A percentile compares a stretch with the other conserved stretches of the same genome.
Conservation (phyloP, 2,329 filamentous ascomycete species). For the Aspergillus sp. region DNA sequence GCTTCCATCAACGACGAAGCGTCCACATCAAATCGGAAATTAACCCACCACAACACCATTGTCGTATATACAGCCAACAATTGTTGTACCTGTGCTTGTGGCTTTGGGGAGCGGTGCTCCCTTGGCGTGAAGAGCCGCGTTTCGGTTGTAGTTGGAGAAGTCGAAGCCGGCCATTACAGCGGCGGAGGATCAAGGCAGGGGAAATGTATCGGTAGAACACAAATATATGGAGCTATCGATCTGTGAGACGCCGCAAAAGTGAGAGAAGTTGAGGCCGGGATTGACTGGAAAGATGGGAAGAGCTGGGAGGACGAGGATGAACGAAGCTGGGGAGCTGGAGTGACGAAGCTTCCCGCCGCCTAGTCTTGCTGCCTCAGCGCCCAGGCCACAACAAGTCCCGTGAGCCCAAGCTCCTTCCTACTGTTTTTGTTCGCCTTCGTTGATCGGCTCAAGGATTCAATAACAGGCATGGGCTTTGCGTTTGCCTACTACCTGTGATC, state of each 20-base stretch:
- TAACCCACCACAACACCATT: conserved; percentile 86
- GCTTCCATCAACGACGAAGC: conserved; percentile 12
- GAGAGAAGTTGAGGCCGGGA: not conserved
- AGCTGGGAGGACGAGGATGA: not conserved
- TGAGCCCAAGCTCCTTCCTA: conserved; percentile 11
- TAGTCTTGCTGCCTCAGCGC: conserved; percentile 25
- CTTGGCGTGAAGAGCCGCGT: conserved; percentile 89
- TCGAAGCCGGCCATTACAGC: conserved; percentile 90
- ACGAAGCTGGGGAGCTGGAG: conserved; percentile 34
- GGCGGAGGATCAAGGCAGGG: conserved; percentile 23
- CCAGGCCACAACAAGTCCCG: conserved; percentile 17
- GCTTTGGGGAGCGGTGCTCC: conserved; percentile 95
- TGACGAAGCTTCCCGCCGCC: conserved; percentile 46
- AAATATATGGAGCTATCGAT: not conserved
- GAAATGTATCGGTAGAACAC: conserved; percentile 10
- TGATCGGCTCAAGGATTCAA: not conserved
- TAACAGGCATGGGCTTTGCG: not conserved
- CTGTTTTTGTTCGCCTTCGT: conserved; percentile 22
- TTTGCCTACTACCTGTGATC: not conserved
- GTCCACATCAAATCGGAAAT: not conserved
- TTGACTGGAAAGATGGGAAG: not conserved
- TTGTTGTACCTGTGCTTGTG: conserved; percentile 97
- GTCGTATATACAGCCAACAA: conserved; percentile 95
- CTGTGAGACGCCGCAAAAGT: not conserved
- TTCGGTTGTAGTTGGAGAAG: conserved; percentile 99